Percentiles rank a stretch among this genome's conserved stretches.
These are phyloP conservation scores for Acer campestre DNA, from an alignment of 345 rosid species.

Conservation along the genomic window DNA sequence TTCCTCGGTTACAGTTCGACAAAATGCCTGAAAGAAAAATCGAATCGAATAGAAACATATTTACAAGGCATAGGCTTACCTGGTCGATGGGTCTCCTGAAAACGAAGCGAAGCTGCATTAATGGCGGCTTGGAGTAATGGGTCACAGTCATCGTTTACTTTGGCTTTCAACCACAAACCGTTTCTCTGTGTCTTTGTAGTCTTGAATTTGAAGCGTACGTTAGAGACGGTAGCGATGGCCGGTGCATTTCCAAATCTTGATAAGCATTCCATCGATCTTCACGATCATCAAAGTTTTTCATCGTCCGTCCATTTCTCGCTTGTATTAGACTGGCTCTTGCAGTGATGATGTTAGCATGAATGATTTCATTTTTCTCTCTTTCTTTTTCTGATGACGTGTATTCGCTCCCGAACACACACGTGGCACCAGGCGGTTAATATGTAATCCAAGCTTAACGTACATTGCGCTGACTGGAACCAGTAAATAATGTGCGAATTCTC, in stretches of 20 bases:
- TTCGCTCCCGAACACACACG: background rate
- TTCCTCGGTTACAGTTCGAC: slow-evolving; percentile 18
- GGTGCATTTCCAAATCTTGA: slow-evolving; percentile 18
- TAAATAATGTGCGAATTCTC: background rate
- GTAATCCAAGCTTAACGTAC: background rate
- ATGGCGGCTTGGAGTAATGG: slow-evolving; percentile 64
- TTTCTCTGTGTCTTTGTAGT: slow-evolving; percentile 18
- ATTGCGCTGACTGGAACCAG: background rate
- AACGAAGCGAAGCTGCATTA: slow-evolving; percentile 71
- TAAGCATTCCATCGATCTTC: slow-evolving; percentile 32
- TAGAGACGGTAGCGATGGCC: slow-evolving; percentile 13
- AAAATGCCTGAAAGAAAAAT: slow-evolving; percentile 26
- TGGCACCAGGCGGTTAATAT: background rate
- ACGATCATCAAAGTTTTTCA: background rate
- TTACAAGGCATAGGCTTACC: slow-evolving; percentile 34
- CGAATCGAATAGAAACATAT: background rate
- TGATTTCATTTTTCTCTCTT: background rate
- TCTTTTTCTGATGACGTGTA: background rate
- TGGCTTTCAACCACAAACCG: slow-evolving; percentile 39
- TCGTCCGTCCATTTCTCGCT: background rate
- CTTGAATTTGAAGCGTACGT: slow-evolving; percentile 20
- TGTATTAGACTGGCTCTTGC: background rate
- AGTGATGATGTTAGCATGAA: background rate
- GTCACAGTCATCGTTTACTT: slow-evolving; percentile 47
- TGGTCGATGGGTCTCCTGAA: slow-evolving; percentile 72